These are phyloP conservation scores for Stephanodiscus triporus DNA, from an alignment of 108 stramenopile species.

Conservation along the genomic window DNA sequence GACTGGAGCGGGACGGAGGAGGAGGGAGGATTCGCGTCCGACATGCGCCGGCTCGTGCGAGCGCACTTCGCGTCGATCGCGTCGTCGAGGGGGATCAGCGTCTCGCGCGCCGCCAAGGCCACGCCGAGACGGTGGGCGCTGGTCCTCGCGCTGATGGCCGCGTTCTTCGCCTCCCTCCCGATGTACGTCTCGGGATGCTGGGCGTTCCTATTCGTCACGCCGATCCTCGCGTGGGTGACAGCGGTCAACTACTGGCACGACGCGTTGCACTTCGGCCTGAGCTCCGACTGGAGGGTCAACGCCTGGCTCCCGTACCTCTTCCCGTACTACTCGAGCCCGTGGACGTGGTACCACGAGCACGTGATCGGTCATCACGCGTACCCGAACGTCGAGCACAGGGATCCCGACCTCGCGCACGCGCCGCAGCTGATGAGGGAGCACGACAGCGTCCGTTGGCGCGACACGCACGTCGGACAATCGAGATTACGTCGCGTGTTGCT, in stretches of 20 bases:
- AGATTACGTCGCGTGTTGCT: constrained; percentile 29
- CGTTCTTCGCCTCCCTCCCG: constrained; percentile 46
- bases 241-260: constrained; percentile 65
- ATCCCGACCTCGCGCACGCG: constrained; percentile 63
- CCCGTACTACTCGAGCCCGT: constrained; percentile 55
- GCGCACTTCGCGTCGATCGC: constrained; percentile 50
- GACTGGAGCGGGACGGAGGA: constrained; percentile 53
- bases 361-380: constrained; percentile 64
- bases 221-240: constrained; percentile 51
- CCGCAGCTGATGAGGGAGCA: constrained; percentile 65
- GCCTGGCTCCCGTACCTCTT: constrained; percentile 57
- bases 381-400: constrained; percentile 58
- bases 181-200: constrained; percentile 41
- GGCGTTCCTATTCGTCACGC: constrained; percentile 48
- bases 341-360: constrained; percentile 66
- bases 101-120: constrained; percentile 51
- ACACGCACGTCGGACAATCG: constrained; percentile 42
- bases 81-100: constrained; percentile 38
- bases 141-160: constrained; percentile 22
- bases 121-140: constrained; percentile 47
- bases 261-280: constrained; percentile 52
- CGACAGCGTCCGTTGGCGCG: constrained; percentile 53
- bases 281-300: constrained; percentile 59
- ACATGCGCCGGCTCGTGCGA: constrained; percentile 34
- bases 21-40: constrained; percentile 45